phyloP scores from a whole-genome alignment of 2,329 filamentous ascomycete genomes.

The Fonsecaea multimorphosa region DNA sequence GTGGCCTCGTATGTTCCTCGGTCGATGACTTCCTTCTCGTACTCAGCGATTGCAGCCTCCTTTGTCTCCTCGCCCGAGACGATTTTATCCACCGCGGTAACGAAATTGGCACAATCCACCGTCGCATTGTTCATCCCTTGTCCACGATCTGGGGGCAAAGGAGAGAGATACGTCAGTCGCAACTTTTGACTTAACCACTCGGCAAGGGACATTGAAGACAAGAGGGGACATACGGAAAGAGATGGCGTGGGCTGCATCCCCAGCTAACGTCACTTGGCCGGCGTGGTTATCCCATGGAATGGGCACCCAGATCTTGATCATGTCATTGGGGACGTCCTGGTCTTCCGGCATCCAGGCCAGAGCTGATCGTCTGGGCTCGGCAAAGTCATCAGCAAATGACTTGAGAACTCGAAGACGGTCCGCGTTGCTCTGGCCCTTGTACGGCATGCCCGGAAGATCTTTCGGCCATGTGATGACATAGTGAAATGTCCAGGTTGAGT shows the following conservation, averaged over 20 bases:
- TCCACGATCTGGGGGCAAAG: conserved; percentile 7
- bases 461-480: neutral
- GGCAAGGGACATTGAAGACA: neutral
- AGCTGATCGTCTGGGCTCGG: conserved; percentile 4
- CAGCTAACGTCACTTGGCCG: neutral
- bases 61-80: neutral
- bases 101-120: neutral
- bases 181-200: neutral
- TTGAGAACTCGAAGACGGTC: conserved; percentile 7
- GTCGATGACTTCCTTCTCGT: conserved; percentile 4
- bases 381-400: conserved; percentile 6
- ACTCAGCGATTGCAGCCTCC: neutral
- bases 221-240: neutral
- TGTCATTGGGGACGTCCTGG: conserved; percentile 1
- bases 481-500: conserved; percentile 12
- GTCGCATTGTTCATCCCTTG: conserved; percentile 7
- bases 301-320: neutral
- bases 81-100: neutral
- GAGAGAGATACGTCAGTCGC: conserved; percentile 2
- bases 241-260: conserved; percentile 7
- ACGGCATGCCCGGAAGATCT: conserved; percentile 5
- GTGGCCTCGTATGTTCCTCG: neutral
- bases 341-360: conserved; percentile 4
- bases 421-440: conserved; percentile 3
- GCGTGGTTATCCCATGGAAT: conserved; percentile 4